Evolutionary conservation across 345 rosid genomes (phyloP), one percentile per base, ranked within the genome.

Genomic region (Microthlaspi erraticum): DNA sequence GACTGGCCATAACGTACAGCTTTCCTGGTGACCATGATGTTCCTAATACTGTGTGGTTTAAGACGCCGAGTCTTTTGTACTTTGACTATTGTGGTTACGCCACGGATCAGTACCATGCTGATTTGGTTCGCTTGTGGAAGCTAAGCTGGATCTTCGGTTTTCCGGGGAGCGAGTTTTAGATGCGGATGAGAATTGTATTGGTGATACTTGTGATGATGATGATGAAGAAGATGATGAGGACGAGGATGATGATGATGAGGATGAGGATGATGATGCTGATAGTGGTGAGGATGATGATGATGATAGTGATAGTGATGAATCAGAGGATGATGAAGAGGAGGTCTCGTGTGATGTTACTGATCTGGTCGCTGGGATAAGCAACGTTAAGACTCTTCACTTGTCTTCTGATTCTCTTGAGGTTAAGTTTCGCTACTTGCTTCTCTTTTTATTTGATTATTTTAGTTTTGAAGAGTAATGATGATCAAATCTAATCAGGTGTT

Each of bases 361-460:
- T 48, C 66, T 70, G 51, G 33, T 59, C 49, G 20, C 6, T 37
- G 74, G 74, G 50, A 58, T 59, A 37, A 48, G 59, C 59, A 70
- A 49, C 16, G 34, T 71, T 51, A 41, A 18, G 41, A 32, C 53
- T 7, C 75, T 61, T 51, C 45, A 51, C 61, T 43, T 71, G 14
- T 71, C 68, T 41, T 7, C 53, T 7, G 8, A 71, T 41, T 50
- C 68, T 71, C 75, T 71, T 60, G 60, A 69, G 74, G 66, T 58
- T 29, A 37, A 37, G 32, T 48, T 46, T 58, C 49, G 17, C 19
- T n/a, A n/a, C n/a, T n/a, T n/a, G n/a, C n/a, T n/a, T n/a, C n/a
- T n/a, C n/a, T n/a, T n/a, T n/a, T n/a, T n/a, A n/a, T n/a, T n/a
- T n/a, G n/a, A n/a, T n/a, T n/a, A n/a, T n/a, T n/a, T 26, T 26